Evolutionary conservation across 73 alveolate species (phyloP).

Genomic region (Tetrahymena thermophila): DNA sequence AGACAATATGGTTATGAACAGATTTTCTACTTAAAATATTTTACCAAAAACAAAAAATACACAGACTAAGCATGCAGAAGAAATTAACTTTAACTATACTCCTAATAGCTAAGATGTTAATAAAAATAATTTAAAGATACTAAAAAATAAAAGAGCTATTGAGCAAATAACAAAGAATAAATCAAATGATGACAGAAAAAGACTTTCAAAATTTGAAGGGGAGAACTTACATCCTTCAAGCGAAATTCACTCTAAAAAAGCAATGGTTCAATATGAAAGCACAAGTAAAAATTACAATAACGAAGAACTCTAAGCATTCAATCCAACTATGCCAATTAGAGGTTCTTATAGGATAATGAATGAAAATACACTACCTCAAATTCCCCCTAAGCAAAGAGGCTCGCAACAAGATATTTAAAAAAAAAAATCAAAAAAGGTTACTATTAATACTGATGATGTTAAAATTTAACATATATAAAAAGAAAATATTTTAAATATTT

Average conservation of each 20-base stretch:
- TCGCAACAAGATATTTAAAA: neutral
- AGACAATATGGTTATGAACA: neutral
- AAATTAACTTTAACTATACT: neutral
- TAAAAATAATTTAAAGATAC: neutral
- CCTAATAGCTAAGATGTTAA: neutral
- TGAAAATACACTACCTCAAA: neutral
- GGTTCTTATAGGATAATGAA: neutral
- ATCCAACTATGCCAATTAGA: neutral
- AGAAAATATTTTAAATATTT: neutral
- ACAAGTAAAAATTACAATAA: neutral
- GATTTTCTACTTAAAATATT: neutral
- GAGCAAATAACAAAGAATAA: neutral
- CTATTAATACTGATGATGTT: neutral
- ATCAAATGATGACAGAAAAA: neutral
- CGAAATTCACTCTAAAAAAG: neutral
- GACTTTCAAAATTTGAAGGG: neutral
- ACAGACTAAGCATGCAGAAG: neutral
- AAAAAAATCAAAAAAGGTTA: neutral
- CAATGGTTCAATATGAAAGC: neutral
- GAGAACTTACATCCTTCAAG: neutral
- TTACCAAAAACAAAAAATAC: neutral
- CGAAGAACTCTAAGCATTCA: neutral
- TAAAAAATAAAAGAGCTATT: neutral
- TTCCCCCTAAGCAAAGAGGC: neutral
- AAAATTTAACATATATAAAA: neutral